Percentiles rank a stretch among this genome's conserved stretches.
phyloP scores from a whole-genome alignment of 2,329 filamentous ascomycete genomes.

The Beauveria rudraprayagi region DNA sequence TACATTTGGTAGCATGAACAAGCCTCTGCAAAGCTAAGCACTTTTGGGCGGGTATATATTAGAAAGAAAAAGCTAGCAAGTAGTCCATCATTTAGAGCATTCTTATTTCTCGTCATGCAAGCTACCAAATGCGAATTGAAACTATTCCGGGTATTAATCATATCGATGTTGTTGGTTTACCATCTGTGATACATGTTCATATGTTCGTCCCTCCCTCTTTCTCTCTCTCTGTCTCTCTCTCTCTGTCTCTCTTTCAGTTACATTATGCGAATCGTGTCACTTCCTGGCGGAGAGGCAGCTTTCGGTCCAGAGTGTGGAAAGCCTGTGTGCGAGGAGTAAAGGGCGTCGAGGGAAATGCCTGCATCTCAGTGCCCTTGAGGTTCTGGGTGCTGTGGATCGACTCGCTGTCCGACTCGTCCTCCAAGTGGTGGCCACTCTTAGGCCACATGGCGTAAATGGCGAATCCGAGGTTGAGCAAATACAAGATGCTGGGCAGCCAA shows the following conservation, averaged over 20 bases:
- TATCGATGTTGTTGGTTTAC: background rate
- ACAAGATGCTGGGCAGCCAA: constrained; percentile 43
- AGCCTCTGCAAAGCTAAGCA: constrained; percentile 41
- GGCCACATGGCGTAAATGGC: constrained; percentile 51
- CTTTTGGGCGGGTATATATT: background rate
- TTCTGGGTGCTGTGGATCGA: constrained; percentile 19
- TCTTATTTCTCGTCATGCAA: background rate
- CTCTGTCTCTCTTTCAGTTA: background rate
- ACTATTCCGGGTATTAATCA: background rate
- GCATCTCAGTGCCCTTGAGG: constrained; percentile 50
- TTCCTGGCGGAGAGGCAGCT: constrained; percentile 38
- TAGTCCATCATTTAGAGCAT: background rate
- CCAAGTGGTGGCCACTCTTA: constrained; percentile 44
- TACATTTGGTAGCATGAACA: constrained; percentile 46
- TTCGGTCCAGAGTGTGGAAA: constrained; percentile 55
- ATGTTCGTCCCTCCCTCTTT: no score
- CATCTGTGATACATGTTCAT: background rate
- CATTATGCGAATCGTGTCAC: background rate
- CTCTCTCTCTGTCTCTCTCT: no score
- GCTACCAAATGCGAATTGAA: background rate
- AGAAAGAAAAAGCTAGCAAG: background rate
- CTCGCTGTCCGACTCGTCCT: constrained; percentile 33
- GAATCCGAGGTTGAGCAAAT: constrained; percentile 50
- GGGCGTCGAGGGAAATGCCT: constrained; percentile 38
- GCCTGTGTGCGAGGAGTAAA: constrained; percentile 61